A percentile compares a stretch with the other conserved stretches of the same genome.
Evolutionary conservation across 805 yeast genomes (phyloP).

Genomic region (Wickerhamiella azyma): DNA sequence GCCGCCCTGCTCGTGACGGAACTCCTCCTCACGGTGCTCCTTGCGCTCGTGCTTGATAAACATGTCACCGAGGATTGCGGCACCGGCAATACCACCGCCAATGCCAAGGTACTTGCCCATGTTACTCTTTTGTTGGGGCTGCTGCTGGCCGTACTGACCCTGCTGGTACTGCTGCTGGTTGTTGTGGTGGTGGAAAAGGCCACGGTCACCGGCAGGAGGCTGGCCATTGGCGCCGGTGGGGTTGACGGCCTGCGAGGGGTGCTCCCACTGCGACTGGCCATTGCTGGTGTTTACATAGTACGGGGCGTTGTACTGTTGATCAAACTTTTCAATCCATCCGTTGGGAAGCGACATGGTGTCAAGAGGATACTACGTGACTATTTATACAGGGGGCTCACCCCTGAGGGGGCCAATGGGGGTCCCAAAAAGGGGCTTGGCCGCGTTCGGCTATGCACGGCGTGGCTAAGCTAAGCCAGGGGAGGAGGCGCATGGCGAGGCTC

Average conservation of each 20-base stretch:
- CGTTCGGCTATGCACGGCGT: no score
- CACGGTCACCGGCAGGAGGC: constrained; percentile 4
- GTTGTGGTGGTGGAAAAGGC: constrained; percentile 22
- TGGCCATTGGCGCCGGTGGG: constrained; percentile 9
- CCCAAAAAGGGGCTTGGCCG: no score
- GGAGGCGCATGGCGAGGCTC: no score
- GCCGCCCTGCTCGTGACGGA: not conserved
- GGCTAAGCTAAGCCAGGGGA: no score
- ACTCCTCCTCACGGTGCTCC: not conserved
- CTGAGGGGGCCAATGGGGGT: no score
- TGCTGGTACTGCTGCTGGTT: constrained; percentile 13
- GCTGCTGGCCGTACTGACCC: constrained; percentile 9
- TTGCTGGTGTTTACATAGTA: constrained; percentile 62
- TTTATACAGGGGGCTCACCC: no score
- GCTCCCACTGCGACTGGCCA: constrained; percentile 82
- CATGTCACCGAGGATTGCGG: constrained; percentile 17
- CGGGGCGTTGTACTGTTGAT: constrained; percentile 43
- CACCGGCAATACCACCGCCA: constrained; percentile 22
- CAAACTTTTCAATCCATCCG: constrained; percentile 29
- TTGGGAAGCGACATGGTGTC: constrained; percentile 13
- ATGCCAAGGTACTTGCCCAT: constrained; percentile 25
- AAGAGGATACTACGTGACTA: not conserved
- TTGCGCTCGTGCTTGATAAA: not conserved
- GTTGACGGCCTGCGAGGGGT: constrained; percentile 33
- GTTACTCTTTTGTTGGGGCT: constrained; percentile 25